Base-by-base conservation (phyloP, 148 eudicot species). In the Diospyros kaki region DNA sequence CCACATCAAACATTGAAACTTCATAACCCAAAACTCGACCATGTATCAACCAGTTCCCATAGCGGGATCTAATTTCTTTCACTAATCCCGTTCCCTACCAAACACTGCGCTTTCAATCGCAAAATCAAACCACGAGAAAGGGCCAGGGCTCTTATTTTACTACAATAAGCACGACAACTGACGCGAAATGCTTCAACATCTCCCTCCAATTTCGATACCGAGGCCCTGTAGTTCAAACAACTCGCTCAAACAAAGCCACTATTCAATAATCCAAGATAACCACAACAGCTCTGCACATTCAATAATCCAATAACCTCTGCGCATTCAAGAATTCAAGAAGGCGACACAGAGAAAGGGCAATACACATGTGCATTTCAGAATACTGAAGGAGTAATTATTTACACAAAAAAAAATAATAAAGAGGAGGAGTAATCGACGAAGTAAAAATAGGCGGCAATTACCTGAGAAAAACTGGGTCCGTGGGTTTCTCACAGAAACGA, bases 381-480 rank as follows among this genome's bases (percentile, higher is more conserved):
- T 1, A 45, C 2, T 66, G 38, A 14, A 44, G 53, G 53, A 6
- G 11, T 6, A 39, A 66, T 66, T n/a, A 6, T 6, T 28, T 28
- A 28, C 28, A 28, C 28, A 28, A 28, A 28, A 28, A 28, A 28
- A 28, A 28, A 51, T n/a, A n/a, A n/a, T n/a, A n/a, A n/a, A n/a
- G n/a, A n/a, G n/a, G n/a, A 68, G 64, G 12, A 17, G 60, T 42
- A 59, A 3, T 40, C 28, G 46, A 62, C 63, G 39, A 53, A 52
- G 59, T 39, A 48, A 51, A 62, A 3, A 43, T 28, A 17, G 52
- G 78, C 12, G 48, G 18, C 1, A 48, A 51, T 68, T 78, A 85
- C 89, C 87, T 53, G 86, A 77, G 5, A 78, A 62, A 54, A 77
- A 74, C 14, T 80, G 84, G 68, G 73, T 40, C 14, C 72, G 79